These are phyloP conservation scores for Immersiporthe knoxdaviesiana DNA, from an alignment of 2,329 filamentous ascomycete genomes.

Conservation along the genomic window DNA sequence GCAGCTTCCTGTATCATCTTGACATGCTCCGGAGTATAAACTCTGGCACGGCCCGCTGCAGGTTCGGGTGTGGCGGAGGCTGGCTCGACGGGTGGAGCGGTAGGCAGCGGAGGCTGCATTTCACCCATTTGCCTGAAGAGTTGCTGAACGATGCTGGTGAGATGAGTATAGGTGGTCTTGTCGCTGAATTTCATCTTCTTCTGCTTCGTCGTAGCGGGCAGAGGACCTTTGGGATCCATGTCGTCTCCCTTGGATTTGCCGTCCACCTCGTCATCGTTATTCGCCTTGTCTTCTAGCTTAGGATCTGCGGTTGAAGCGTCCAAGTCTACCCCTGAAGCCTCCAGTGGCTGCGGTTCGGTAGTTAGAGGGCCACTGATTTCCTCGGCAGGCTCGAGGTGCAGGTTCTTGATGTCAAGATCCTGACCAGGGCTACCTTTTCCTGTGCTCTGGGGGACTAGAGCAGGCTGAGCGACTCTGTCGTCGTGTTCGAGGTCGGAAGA, in stretches of 20 bases:
- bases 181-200: background rate
- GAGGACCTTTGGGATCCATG: background rate
- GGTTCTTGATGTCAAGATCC: background rate
- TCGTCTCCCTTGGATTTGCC: background rate
- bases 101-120: background rate
- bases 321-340: constrained; percentile 5
- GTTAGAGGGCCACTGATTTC: background rate
- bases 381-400: background rate
- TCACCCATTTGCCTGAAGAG: background rate
- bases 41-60: background rate
- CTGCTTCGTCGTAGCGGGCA: background rate
- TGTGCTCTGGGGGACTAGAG: background rate
- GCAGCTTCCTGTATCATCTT: background rate
- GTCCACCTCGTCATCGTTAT: background rate
- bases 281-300: background rate
- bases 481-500: background rate
- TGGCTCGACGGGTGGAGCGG: background rate
- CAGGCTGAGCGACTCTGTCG: background rate
- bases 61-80: background rate
- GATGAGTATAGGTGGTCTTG: background rate
- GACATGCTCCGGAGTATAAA: background rate
- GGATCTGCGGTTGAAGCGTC: constrained; percentile 6
- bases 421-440: constrained; percentile 12
- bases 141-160: constrained; percentile 14
- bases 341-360: background rate